These are phyloP conservation scores for Lactarius hatsudake DNA, from an alignment of 768 basidiomycete genomes.

Conservation along the genomic window DNA sequence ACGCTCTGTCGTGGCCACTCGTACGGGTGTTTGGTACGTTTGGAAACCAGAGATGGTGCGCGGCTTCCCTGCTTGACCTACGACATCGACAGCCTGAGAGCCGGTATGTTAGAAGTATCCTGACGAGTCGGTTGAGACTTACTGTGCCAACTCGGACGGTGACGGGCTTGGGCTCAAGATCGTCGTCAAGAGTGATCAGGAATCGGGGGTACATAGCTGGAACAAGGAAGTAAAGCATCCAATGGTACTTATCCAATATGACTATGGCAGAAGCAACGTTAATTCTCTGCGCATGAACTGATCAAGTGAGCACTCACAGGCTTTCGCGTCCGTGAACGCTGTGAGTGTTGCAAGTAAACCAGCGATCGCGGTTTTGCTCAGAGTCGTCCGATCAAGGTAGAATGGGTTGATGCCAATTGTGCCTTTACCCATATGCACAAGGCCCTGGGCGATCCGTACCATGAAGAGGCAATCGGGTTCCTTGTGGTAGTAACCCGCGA, in stretches of 20 bases:
- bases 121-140: slow-evolving; percentile 27
- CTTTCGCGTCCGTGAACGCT: slow-evolving; percentile 91
- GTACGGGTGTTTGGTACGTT: slow-evolving; percentile 95
- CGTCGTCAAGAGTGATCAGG: slow-evolving; percentile 94
- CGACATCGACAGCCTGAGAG: slow-evolving; percentile 86
- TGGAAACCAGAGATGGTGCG: slow-evolving; percentile 97
- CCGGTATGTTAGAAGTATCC: slow-evolving; percentile 8
- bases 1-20: slow-evolving; percentile 89
- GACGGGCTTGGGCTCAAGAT: slow-evolving; percentile 79
- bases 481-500: slow-evolving; percentile 98
- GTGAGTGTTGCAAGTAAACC: slow-evolving; percentile 85
- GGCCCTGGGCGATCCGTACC: slow-evolving; percentile 91
- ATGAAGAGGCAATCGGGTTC: slow-evolving; percentile 96
- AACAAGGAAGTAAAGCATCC: slow-evolving; percentile 97
- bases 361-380: slow-evolving; percentile 86
- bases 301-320: slow-evolving; percentile 58
- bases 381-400: slow-evolving; percentile 87
- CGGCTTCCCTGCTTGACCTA: slow-evolving; percentile 97
- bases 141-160: slow-evolving; percentile 95
- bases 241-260: slow-evolving; percentile 91
- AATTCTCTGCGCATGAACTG: background rate
- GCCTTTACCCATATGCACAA: slow-evolving; percentile 99
- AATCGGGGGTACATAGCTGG: slow-evolving; percentile 98
- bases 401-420: slow-evolving; percentile 96
- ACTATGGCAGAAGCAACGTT: slow-evolving; percentile 46